Conservation (phyloP, 148 eudicot genomes). For the Silene latifolia region DNA sequence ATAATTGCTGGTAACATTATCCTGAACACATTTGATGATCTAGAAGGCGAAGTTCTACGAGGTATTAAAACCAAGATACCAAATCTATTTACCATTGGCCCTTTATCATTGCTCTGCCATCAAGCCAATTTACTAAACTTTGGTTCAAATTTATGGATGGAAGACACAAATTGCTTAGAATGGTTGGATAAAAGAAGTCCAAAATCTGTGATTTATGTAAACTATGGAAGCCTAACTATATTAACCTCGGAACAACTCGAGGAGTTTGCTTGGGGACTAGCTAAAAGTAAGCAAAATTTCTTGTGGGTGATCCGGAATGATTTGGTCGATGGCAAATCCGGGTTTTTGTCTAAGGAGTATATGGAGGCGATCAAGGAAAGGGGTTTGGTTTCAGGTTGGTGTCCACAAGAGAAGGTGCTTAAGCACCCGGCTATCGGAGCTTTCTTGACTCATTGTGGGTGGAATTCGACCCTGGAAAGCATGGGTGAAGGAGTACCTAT, state of each 20-base stretch:
- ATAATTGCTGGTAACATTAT: not conserved
- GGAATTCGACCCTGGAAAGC: slow-evolving; percentile 43
- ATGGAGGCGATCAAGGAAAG: slow-evolving; percentile 20
- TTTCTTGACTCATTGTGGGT: slow-evolving; percentile 43
- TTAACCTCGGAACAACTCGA: slow-evolving; percentile 13
- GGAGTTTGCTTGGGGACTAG: slow-evolving; percentile 39
- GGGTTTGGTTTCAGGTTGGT: slow-evolving; percentile 28
- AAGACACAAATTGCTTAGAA: slow-evolving; percentile 35
- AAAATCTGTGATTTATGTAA: slow-evolving; percentile 30
- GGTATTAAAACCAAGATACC: slow-evolving; percentile 13
- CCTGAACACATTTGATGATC: slow-evolving; percentile 21
- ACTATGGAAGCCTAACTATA: slow-evolving; percentile 26
- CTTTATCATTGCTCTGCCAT: slow-evolving; percentile 13
- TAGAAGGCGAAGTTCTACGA: slow-evolving; percentile 9
- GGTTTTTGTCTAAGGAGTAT: slow-evolving; percentile 11
- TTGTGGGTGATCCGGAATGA: slow-evolving; percentile 26
- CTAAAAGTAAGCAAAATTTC: slow-evolving; percentile 28
- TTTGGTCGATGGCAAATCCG: not conserved
- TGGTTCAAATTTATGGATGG: slow-evolving; percentile 37
- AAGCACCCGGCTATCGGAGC: slow-evolving; percentile 27
- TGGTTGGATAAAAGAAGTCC: slow-evolving; percentile 39
- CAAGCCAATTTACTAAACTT: not conserved
- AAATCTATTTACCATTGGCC: slow-evolving; percentile 16
- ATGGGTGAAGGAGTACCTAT: slow-evolving; percentile 40
- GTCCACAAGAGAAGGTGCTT: slow-evolving; percentile 31